These are phyloP conservation scores for Astragalus membranaceus DNA, from an alignment of 306 rosid species.

Conservation along the genomic window DNA sequence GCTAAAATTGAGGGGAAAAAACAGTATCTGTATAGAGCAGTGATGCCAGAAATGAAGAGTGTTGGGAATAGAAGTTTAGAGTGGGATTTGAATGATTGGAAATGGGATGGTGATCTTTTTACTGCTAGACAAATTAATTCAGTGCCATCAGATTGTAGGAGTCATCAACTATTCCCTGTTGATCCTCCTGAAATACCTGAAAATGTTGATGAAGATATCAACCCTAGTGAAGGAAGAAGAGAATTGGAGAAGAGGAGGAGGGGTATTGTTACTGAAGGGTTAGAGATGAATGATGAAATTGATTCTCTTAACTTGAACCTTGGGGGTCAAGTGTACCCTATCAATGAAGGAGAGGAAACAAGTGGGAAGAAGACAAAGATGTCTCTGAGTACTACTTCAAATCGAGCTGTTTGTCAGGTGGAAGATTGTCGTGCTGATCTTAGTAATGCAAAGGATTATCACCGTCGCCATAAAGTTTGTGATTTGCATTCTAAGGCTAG, in stretches of 20 bases:
- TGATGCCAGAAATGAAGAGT: slow-evolving; percentile 42
- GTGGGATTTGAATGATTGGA: slow-evolving; percentile 94
- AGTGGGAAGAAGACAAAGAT: slow-evolving; percentile 77
- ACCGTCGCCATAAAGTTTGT: slow-evolving; percentile 85
- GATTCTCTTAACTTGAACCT: slow-evolving; percentile 62
- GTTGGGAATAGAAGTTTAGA: slow-evolving; percentile 63
- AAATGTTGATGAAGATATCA: slow-evolving; percentile 31
- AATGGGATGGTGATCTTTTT: slow-evolving; percentile 91
- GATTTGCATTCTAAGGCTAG: slow-evolving; percentile 80
- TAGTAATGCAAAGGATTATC: slow-evolving; percentile 74
- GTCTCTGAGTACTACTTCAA: slow-evolving; percentile 38
- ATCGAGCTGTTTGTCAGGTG: slow-evolving; percentile 83
- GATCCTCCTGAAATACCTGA: slow-evolving; percentile 44
- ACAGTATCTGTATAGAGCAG: slow-evolving; percentile 36
- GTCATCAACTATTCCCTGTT: slow-evolving; percentile 48
- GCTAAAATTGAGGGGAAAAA: slow-evolving; percentile 47
- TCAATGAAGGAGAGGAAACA: slow-evolving; percentile 51
- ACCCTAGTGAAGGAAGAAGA: slow-evolving; percentile 42
- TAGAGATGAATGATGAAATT: slow-evolving; percentile 42
- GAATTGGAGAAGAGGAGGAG: slow-evolving; percentile 73
- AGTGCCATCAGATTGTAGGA: slow-evolving; percentile 48
- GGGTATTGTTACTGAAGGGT: slow-evolving; percentile 34
- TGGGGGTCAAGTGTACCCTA: slow-evolving; percentile 64
- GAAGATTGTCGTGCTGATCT: slow-evolving; percentile 89
- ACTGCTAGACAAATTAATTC: slow-evolving; percentile 56